These are phyloP conservation scores for Cyclotella sp. DNA, from an alignment of 108 stramenopile species.

Conservation along the genomic window DNA sequence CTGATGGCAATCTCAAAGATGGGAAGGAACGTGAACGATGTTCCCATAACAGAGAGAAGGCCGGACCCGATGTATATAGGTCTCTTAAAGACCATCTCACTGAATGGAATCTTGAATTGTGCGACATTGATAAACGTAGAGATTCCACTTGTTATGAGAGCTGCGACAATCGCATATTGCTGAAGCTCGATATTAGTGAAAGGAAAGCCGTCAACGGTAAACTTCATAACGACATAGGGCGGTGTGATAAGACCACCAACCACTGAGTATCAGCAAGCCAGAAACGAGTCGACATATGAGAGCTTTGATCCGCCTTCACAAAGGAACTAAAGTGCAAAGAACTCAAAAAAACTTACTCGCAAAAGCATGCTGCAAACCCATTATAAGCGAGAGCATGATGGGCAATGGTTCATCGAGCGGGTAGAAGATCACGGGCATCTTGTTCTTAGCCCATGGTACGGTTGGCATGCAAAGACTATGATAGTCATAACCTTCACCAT, in stretches of 20 bases:
- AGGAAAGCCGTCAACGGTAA: conserved; percentile 52
- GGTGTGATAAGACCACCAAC: conserved; percentile 77
- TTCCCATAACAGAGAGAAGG: conserved; percentile 82
- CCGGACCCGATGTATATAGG: conserved; percentile 69
- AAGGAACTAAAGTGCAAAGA: too few species aligned
- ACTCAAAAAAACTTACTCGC: conserved; percentile 34
- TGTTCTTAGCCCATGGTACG: conserved; percentile 43
- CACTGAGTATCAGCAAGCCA: conserved; percentile 7
- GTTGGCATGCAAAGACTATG: conserved; percentile 61
- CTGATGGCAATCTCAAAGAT: conserved; percentile 78
- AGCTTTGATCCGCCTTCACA: too few species aligned
- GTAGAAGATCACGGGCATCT: conserved; percentile 13
- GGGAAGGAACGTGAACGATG: conserved; percentile 79
- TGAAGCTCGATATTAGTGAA: conserved; percentile 56
- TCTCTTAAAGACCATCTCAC: conserved; percentile 60
- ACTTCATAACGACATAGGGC: conserved; percentile 64
- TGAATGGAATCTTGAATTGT: conserved; percentile 58
- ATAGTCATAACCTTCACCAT: conserved; percentile 67
- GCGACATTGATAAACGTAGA: conserved; percentile 72
- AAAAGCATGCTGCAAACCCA: conserved; percentile 81
- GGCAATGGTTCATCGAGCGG: conserved; percentile 62
- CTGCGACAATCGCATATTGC: conserved; percentile 76
- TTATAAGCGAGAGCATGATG: conserved; percentile 55
- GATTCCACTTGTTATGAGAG: conserved; percentile 74
- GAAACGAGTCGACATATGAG: conserved; percentile 15